Evolutionary conservation across 2,329 filamentous ascomycete species (phyloP), one percentile per base, ranked within the genome.

Genomic region (Coniochaeta ligniaria): DNA sequence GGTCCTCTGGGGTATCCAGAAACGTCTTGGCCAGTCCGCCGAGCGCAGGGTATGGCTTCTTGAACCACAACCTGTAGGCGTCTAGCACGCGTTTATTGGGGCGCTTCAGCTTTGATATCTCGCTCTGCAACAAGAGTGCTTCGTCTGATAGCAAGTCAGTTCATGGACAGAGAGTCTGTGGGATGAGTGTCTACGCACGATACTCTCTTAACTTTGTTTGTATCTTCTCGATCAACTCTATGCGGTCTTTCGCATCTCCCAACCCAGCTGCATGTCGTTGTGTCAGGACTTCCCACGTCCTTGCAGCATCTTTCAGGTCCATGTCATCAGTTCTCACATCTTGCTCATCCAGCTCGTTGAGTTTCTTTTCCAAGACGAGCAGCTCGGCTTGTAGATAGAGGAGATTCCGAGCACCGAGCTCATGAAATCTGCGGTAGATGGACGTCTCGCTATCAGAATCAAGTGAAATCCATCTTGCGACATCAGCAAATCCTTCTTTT

Each of bases 281-380:
- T 6, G n/a, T 47, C 36, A 59, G 17, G 24, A 38, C n/a, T 26
- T 60, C 59, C 52, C 59, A 60, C 4, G 20, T 57, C 26, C 24
- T 45, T 7, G 52, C 31, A 65, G 62, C 61, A 63, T 45, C 9
- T 33, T 67, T 20, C 61, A 63, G 22, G 63, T 63, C 17, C 64
- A 60, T 43, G 60, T 52, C 2, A 35, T 43, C 41, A 55, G 38
- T 33, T 16, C 47, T 3, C 2, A 45, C 52, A 11, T 24, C 33
- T 16, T 62, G 17, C 7, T 38, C 16, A 16, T 62, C 59, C 20
- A 62, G 38, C 1, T 36, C n/a, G 2, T 59, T 33, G 0, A 63
- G 24, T 35, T 58, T 16, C 20, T 55, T 57, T 38, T 61, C 59
- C 1, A 62, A 41, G 1, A 20, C 24, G 16, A 58, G 57, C n/a